A percentile compares a stretch with the other conserved stretches of the same genome.
These are phyloP conservation scores for Aspergillus novoparasiticus DNA, from an alignment of 2,329 filamentous ascomycete species.

Conservation along the genomic window DNA sequence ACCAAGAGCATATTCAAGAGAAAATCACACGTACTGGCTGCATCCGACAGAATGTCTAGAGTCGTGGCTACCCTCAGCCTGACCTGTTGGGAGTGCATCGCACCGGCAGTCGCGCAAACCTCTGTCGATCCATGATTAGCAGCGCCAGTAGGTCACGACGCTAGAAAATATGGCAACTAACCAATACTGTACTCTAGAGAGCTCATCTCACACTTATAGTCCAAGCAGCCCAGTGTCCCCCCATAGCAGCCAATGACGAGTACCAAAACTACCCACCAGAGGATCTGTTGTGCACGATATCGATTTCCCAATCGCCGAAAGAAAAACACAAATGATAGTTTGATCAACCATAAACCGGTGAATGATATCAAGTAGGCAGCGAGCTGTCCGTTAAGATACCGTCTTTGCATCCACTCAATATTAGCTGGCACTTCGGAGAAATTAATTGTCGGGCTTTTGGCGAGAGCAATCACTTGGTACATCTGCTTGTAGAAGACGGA, in stretches of 20 bases:
- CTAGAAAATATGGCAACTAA: background rate
- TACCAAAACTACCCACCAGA: slow-evolving; percentile 7
- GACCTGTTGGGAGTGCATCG: background rate
- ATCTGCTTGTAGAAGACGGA: background rate
- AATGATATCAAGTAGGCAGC: slow-evolving; percentile 3
- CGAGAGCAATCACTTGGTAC: background rate
- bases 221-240: background rate
- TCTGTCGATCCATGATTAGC: background rate
- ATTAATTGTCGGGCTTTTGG: background rate
- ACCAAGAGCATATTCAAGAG: background rate
- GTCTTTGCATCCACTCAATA: background rate
- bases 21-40: slow-evolving; percentile 4
- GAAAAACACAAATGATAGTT: slow-evolving; percentile 11
- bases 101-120: background rate
- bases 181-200: background rate
- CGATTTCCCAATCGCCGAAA: slow-evolving; percentile 6
- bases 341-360: slow-evolving; percentile 4
- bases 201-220: slow-evolving; percentile 7
- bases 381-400: slow-evolving; percentile 4
- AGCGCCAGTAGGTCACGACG: background rate
- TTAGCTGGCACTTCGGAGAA: background rate
- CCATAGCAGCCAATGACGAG: background rate
- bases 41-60: slow-evolving; percentile 9
- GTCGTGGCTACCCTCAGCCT: slow-evolving; percentile 1
- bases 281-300: slow-evolving; percentile 4